These are phyloP conservation scores for Exobasidium cylindrosporum DNA, from an alignment of 1,284 basidiomycete genomes.

Conservation along the genomic window DNA sequence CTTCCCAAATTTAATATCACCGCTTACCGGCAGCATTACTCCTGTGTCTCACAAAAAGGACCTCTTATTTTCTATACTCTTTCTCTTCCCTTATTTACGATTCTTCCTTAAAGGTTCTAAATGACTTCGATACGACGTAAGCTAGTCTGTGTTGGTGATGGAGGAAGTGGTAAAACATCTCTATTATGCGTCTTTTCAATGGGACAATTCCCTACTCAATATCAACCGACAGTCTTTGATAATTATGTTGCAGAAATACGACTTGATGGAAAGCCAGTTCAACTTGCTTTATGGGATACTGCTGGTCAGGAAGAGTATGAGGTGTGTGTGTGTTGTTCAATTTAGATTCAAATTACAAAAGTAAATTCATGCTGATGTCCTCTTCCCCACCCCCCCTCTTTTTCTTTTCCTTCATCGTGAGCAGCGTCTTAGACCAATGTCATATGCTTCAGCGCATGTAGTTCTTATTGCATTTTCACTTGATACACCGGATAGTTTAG, in stretches of 20 bases:
- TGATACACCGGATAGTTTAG: constrained; percentile 92
- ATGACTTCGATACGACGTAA: too few relatives aligned
- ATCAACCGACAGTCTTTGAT: constrained; percentile 76
- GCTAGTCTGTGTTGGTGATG: constrained; percentile 79
- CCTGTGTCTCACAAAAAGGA: too few relatives aligned
- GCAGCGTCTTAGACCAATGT: constrained; percentile 85
- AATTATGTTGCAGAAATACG: constrained; percentile 98
- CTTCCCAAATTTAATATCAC: too few relatives aligned
- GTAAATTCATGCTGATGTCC: too few relatives aligned
- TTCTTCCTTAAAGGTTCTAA: too few relatives aligned
- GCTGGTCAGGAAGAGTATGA: constrained; percentile 94
- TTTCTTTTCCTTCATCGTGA: background rate
- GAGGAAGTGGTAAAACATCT: constrained; percentile 45
- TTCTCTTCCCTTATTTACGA: too few relatives aligned
- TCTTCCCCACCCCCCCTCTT: too few relatives aligned
- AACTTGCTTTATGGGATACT: constrained; percentile 94
- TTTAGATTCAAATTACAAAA: constrained; percentile 11
- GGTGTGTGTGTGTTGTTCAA: too few relatives aligned
- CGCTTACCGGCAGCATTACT: too few relatives aligned
- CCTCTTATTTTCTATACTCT: too few relatives aligned
- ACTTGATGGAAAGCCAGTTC: constrained; percentile 92
- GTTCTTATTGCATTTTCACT: constrained; percentile 95
- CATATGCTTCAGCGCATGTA: constrained; percentile 96
- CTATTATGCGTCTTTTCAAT: constrained; percentile 70
- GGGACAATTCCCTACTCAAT: constrained; percentile 95